Evolutionary conservation across 345 rosid genomes (phyloP), one percentile per base, ranked within the genome.

Genomic region (Murraya koenigii): DNA sequence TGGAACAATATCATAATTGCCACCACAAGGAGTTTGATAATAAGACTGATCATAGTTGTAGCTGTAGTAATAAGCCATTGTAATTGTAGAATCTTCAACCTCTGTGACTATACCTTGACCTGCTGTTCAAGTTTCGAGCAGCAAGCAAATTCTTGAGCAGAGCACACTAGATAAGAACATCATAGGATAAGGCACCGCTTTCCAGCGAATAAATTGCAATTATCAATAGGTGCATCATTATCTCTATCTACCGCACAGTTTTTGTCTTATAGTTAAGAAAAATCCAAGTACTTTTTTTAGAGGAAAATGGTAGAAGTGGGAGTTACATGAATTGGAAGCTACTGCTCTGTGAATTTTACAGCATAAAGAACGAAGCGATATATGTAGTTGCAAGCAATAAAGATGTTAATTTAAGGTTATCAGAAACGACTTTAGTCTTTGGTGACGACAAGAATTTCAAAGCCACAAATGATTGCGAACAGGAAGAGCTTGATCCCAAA

Each of bases 41-140:
- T 75, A 64, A 44, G 54, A 2, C 26, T 22, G 14, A 28, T 68
- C 73, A 68, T 75, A 71, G 72, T 39, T 70, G 74, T 71, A 68
- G 74, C 73, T 69, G 77, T 62, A 78, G 54, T 59, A 69, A 32
- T 59, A 64, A 32, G 83, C 87, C 84, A 84, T 84, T 55, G 49
- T 3, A 44, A 44, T 11, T 52, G 6, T 54, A 25, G 30, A 49
- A 61, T 61, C 22, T 8, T 62, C 59, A 62, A 74, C 65, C 62
- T 33, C 49, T 13, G 49, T 13, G 49, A 44, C 49, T 44, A 25
- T 20, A 2, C 60, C 44, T 7, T 28, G 6, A 4, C 28, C 69
- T 58, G 25, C 56, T 28, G 17, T 26, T 32, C 41, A 63, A 15
- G 61, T 28, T 20, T 23, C 36, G 6, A 35, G 60, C 79, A 49